These are phyloP conservation scores for Cladosporium sp. DNA, from an alignment of 2,329 filamentous ascomycete species.

Conservation along the genomic window DNA sequence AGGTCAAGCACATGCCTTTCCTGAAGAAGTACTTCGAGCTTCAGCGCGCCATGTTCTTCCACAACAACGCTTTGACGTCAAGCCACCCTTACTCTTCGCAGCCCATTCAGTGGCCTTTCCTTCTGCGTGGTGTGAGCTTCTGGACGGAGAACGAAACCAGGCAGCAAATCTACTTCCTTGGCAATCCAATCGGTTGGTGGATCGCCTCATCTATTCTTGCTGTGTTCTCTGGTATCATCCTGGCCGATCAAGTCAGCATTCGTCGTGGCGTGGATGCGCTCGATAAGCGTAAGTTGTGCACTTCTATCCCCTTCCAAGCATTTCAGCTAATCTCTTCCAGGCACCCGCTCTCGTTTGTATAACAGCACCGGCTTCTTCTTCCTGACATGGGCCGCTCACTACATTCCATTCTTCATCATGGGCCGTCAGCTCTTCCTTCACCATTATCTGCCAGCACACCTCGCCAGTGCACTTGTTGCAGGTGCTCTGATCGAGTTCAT, in stretches of 20 bases:
- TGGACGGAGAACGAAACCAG: constrained; percentile 96
- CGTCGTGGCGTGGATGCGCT: constrained; percentile 90
- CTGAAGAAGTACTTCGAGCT: constrained; percentile 93
- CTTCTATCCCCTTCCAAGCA: neutral
- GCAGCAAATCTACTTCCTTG: constrained; percentile 97
- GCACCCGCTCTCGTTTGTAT: constrained; percentile 89
- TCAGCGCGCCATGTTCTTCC: constrained; percentile 97
- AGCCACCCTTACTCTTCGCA: constrained; percentile 94
- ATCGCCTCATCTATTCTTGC: constrained; percentile 87
- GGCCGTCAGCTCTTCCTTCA: constrained; percentile 96
- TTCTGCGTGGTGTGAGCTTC: constrained; percentile 96
- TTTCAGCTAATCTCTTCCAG: constrained; percentile 44
- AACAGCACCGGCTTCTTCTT: constrained; percentile 99
- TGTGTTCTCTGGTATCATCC: constrained; percentile 88
- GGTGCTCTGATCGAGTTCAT: constrained; percentile 93
- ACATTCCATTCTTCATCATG: constrained; percentile 97
- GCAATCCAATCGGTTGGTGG: constrained; percentile 98
- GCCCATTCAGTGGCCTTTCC: constrained; percentile 96
- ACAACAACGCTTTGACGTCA: constrained; percentile 97
- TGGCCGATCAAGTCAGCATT: constrained; percentile 89
- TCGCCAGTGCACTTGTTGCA: constrained; percentile 86
- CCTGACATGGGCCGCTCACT: constrained; percentile 95
- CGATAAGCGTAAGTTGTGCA: constrained; percentile 74
- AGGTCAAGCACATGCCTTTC: constrained; percentile 85
- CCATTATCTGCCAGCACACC: constrained; percentile 92